Evolutionary conservation across 1,284 basidiomycete genomes (phyloP).

Genomic region (Taiwanofungus camphoratus): DNA sequence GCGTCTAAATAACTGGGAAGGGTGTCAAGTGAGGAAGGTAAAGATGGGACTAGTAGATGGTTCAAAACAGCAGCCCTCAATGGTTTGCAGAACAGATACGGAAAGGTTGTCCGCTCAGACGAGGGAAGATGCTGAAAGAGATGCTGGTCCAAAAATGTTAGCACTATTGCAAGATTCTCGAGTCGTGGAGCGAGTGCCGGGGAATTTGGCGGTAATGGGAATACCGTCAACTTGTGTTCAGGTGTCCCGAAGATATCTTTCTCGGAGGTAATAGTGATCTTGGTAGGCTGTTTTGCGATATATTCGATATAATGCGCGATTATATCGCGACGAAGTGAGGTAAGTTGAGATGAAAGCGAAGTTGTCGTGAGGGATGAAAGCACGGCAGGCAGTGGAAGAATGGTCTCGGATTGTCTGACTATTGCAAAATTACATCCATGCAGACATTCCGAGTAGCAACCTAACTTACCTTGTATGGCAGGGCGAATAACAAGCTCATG

Average conservation of each 20-base stretch:
- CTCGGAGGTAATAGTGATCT: conserved; percentile 32
- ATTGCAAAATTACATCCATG: conserved; percentile 7
- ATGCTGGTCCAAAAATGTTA: conserved; percentile 51
- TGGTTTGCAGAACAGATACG: conserved; percentile 51
- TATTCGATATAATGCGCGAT: conserved; percentile 52
- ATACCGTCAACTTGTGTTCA: conserved; percentile 42
- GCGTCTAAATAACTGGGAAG: conserved; percentile 61
- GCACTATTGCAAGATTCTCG: conserved; percentile 43
- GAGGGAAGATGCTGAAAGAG: conserved; percentile 53
- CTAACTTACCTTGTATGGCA: conserved; percentile 48
- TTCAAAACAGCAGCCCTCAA: conserved; percentile 55
- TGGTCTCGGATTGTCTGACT: conserved; percentile 54
- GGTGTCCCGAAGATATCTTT: conserved; percentile 24
- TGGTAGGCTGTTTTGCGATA: conserved; percentile 46
- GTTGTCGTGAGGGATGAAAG: conserved; percentile 52
- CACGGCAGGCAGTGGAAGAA: conserved; percentile 48
- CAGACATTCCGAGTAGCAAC: not conserved
- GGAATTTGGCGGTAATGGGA: conserved; percentile 38
- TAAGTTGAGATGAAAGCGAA: conserved; percentile 49
- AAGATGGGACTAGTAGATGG: conserved; percentile 55
- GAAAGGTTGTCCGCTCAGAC: conserved; percentile 37
- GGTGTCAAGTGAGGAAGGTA: conserved; percentile 55
- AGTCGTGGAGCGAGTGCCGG: conserved; percentile 39
- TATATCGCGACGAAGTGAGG: conserved; percentile 61
- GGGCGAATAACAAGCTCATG: conserved; percentile 44